Evolutionary conservation across 768 basidiomycete species (phyloP), one percentile per base, ranked within the genome.

Genomic region (Daedaleopsis sinensis): DNA sequence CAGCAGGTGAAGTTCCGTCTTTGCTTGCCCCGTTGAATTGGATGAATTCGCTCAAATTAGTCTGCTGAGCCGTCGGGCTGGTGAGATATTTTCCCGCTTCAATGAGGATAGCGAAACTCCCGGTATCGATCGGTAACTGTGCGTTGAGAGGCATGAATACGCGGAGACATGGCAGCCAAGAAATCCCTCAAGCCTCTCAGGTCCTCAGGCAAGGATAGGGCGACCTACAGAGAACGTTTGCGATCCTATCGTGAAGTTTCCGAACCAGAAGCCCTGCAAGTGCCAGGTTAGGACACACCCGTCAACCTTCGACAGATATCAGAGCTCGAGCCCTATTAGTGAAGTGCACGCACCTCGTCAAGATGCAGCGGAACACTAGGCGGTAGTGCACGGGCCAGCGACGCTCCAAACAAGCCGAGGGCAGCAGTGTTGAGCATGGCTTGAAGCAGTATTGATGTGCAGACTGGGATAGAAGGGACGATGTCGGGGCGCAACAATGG

Each of bases 1-100:
- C 44, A 8, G 44, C 44, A 15, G 44, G 44, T 21, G 8, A 13
- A 16, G 38, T 39, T 21, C 62, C 54, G 27, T 63, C 62, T 42
- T 55, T 7, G 54, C 55, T 63, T 8, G 62, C 62, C 10, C 62
- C 62, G n/a, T 56, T 56, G 54, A 63, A 63, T 38, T 63, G 62
- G 42, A 59, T 63, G 54, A 59, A 63, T 27, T 63, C 58, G 49
- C 62, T 55, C 23, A 56, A 5, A 35, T 63, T 59, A 10, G 62
- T 63, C 49, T 50, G 58, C 32, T 55, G 16, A 2, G 62, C 55
- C 24, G 62, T 35, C 10, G 58, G 4, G 37, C 38, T 58, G 0
- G 62, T 54, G 18, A 55, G 19, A 32, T 63, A 63, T n/a, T 59
- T 35, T 11, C 62, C 62, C 27, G 59, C 3, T 43, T 52, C 46